Conservation (phyloP, 805 yeast species). For the Wickerhamomyces queroliae region DNA sequence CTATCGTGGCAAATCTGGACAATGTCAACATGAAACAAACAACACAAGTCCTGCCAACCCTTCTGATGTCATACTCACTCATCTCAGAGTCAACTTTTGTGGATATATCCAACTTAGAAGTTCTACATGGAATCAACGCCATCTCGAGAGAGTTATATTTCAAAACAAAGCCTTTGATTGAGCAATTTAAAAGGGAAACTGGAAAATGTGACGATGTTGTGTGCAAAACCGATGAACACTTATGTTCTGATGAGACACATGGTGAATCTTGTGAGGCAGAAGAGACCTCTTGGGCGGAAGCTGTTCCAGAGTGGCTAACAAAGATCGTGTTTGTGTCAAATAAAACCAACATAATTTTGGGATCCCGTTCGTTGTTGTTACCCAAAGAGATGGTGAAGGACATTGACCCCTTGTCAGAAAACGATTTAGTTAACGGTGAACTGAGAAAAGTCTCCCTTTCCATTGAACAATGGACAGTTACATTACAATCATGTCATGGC, state of each 20-base stretch:
- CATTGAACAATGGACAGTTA: conserved; percentile 16
- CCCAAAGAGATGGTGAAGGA: conserved; percentile 31
- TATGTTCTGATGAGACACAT: neutral
- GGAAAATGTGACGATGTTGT: neutral
- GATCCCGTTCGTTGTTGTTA: conserved; percentile 38
- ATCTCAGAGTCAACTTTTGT: conserved; percentile 12
- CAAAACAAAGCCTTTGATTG: conserved; percentile 6
- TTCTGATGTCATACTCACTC: conserved; percentile 1
- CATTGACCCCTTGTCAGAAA: conserved; percentile 27
- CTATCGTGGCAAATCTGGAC: conserved; percentile 8
- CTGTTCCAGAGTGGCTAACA: conserved; percentile 19
- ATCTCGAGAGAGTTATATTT: conserved; percentile 14
- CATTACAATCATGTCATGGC: conserved; percentile 1
- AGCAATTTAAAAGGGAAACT: conserved; percentile 7
- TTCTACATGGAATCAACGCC: conserved; percentile 25
- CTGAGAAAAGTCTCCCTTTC: conserved; percentile 27
- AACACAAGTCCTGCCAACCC: conserved; percentile 10
- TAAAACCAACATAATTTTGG: conserved; percentile 24
- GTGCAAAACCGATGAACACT: conserved; percentile 2
- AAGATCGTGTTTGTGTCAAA: conserved; percentile 4
- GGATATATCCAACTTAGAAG: conserved; percentile 23
- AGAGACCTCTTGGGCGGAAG: conserved; percentile 7
- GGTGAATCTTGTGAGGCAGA: neutral
- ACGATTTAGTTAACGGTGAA: conserved; percentile 35
- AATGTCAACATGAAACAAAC: conserved; percentile 10